These are phyloP conservation scores for Trichoderma sp. DNA, from an alignment of 2,329 filamentous ascomycete species.

Conservation along the genomic window DNA sequence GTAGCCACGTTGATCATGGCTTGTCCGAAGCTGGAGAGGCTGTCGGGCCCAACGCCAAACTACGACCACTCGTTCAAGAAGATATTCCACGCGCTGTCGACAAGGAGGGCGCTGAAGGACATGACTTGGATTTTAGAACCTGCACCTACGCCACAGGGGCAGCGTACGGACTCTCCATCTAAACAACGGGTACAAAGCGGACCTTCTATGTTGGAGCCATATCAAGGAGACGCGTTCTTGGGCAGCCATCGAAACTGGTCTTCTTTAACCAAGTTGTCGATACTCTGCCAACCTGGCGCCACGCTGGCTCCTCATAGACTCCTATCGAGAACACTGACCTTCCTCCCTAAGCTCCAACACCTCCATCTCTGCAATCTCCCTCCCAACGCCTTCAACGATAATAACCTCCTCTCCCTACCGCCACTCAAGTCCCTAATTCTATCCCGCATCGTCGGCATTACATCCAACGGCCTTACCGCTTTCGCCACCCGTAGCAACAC, in stretches of 20 bases:
- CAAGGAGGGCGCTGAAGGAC: conserved; percentile 55
- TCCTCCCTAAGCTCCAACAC: conserved; percentile 56
- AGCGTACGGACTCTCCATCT: conserved; percentile 28
- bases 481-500: conserved; percentile 55
- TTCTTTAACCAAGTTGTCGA: conserved; percentile 55
- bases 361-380: conserved; percentile 62
- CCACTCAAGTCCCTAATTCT: conserved; percentile 57
- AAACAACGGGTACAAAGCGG: conserved; percentile 28
- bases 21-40: conserved; percentile 63
- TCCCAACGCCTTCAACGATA: conserved; percentile 57
- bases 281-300: conserved; percentile 60
- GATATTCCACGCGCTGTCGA: conserved; percentile 61
- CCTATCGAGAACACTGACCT: conserved; percentile 51
- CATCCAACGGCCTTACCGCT: conserved; percentile 55
- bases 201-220: conserved; percentile 32
- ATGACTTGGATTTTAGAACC: conserved; percentile 61
- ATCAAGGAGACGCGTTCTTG: conserved; percentile 48
- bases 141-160: conserved; percentile 29
- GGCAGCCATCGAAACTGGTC: conserved; percentile 57
- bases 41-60: conserved; percentile 54
- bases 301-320: conserved; percentile 55
- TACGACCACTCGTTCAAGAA: conserved; percentile 60
- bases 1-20: conserved; percentile 64
- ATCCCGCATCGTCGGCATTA: conserved; percentile 57
- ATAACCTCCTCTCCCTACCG: conserved; percentile 56